Percentiles rank a stretch among this genome's conserved stretches.
phyloP scores from a whole-genome alignment of 176 grass and related monocot genomes.

The Bromus sterilis region DNA sequence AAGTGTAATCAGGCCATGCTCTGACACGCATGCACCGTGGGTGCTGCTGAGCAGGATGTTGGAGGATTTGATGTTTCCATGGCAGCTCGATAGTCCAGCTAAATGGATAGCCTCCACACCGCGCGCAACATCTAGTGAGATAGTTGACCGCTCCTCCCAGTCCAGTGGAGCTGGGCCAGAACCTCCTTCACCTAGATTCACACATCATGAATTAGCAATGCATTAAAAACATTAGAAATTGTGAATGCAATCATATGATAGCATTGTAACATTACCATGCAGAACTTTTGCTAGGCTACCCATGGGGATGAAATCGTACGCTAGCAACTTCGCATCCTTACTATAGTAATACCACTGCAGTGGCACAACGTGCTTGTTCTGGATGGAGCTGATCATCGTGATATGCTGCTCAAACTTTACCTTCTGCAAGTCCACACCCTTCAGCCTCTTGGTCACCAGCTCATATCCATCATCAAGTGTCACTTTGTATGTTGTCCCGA shows the following conservation, averaged over 20 bases:
- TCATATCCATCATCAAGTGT: conserved; percentile 15
- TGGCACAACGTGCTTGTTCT: conserved; percentile 35
- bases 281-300: conserved; percentile 42
- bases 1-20: neutral
- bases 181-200: neutral
- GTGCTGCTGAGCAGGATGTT: conserved; percentile 18
- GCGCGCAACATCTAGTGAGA: neutral
- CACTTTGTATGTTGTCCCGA: conserved; percentile 48
- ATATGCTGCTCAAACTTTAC: conserved; percentile 20
- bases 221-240: neutral
- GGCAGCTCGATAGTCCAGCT: neutral
- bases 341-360: conserved; percentile 29
- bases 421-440: conserved; percentile 12
- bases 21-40: conserved; percentile 5
- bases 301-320: conserved; percentile 36
- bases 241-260: neutral
- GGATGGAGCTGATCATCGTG: conserved; percentile 10
- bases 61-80: conserved; percentile 25
- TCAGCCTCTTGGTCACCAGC: conserved; percentile 37
- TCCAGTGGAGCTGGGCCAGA: neutral
- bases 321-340: conserved; percentile 28
- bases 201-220: neutral
- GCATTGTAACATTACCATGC: conserved; percentile 25
- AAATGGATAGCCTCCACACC: conserved; percentile 5
- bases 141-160: conserved; percentile 4